A percentile compares a stretch with the other conserved stretches of the same genome.
Evolutionary conservation across 371 early-diverging fungal species (phyloP).

Genomic region (Syncephalastrum contaminatum): DNA sequence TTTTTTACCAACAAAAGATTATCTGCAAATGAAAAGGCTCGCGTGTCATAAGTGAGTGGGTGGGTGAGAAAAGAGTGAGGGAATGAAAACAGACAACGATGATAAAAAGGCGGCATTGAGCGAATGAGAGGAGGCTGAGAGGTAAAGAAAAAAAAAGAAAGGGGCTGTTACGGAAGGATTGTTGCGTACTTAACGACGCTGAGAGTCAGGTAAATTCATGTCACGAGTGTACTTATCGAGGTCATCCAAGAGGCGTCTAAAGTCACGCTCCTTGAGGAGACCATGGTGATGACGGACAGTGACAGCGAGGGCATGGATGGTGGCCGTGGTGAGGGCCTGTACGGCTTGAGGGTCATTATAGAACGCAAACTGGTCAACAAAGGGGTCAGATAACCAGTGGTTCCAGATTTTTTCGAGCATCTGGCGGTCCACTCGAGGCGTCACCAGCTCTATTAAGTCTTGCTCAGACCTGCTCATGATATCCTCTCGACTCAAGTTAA

Average conservation of each 20-base stretch:
- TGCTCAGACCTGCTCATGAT: neutral
- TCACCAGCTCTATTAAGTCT: neutral
- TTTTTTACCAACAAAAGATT: no score
- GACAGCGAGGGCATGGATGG: conserved; percentile 19
- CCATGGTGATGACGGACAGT: conserved; percentile 16
- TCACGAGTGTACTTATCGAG: conserved; percentile 21
- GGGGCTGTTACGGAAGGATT: no score
- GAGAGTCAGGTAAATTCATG: conserved; percentile 18
- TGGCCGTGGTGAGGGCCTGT: conserved; percentile 19
- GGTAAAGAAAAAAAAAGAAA: no score
- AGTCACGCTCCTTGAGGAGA: conserved; percentile 18
- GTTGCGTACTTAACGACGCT: no score
- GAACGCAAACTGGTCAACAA: conserved; percentile 24
- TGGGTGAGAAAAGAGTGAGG: no score
- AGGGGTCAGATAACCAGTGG: conserved; percentile 35
- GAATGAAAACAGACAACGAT: no score
- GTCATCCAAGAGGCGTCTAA: conserved; percentile 19
- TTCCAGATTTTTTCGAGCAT: conserved; percentile 29
- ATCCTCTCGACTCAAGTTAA: neutral
- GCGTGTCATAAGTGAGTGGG: no score
- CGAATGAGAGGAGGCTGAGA: no score
- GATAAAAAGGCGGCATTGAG: no score
- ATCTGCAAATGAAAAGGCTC: no score
- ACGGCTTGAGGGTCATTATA: conserved; percentile 25
- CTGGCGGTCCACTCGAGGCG: conserved; percentile 14